Evolutionary conservation across 139 green algal species (phyloP).

Genomic region (Nannochloris sp.): DNA sequence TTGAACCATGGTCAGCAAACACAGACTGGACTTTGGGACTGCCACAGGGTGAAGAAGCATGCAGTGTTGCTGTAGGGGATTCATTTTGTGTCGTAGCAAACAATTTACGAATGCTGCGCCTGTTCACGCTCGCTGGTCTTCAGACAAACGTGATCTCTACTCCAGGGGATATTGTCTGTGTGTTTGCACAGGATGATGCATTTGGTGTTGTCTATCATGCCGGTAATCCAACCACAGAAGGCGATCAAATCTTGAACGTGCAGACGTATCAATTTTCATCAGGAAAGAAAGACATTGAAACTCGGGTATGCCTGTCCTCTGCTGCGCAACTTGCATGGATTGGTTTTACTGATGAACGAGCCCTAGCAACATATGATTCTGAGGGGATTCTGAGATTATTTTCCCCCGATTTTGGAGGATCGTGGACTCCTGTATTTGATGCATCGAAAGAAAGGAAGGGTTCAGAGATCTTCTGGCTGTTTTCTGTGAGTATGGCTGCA

Average conservation of each 20-base stretch:
- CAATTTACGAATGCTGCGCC: slow-evolving; percentile 44
- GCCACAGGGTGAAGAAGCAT: slow-evolving; percentile 55
- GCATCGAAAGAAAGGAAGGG: slow-evolving; percentile 32
- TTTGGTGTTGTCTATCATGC: slow-evolving; percentile 41
- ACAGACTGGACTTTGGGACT: slow-evolving; percentile 66
- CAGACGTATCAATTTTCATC: slow-evolving; percentile 30
- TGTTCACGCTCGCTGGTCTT: slow-evolving; percentile 53
- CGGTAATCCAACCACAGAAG: slow-evolving; percentile 15
- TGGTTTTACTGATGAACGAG: slow-evolving; percentile 59
- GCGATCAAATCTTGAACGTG: slow-evolving; percentile 39
- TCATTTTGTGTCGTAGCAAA: slow-evolving; percentile 60
- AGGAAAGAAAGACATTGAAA: slow-evolving; percentile 15
- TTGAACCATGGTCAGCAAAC: slow-evolving; percentile 65
- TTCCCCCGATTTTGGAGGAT: slow-evolving; percentile 52
- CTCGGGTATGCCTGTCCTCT: slow-evolving; percentile 43
- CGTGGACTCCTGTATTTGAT: slow-evolving; percentile 62
- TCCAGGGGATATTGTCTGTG: slow-evolving; percentile 39
- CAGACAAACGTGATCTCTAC: slow-evolving; percentile 44
- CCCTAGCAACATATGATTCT: slow-evolving; percentile 52
- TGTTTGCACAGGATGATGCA: slow-evolving; percentile 35
- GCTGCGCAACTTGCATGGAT: slow-evolving; percentile 60
- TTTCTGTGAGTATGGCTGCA: slow-evolving; percentile 33
- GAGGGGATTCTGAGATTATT: slow-evolving; percentile 40
- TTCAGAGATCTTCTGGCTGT: slow-evolving; percentile 61
- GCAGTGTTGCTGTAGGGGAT: slow-evolving; percentile 48